Base-by-base conservation (phyloP, 1,139 yeast genomes). In the Saccharomyces hybrid region DNA sequence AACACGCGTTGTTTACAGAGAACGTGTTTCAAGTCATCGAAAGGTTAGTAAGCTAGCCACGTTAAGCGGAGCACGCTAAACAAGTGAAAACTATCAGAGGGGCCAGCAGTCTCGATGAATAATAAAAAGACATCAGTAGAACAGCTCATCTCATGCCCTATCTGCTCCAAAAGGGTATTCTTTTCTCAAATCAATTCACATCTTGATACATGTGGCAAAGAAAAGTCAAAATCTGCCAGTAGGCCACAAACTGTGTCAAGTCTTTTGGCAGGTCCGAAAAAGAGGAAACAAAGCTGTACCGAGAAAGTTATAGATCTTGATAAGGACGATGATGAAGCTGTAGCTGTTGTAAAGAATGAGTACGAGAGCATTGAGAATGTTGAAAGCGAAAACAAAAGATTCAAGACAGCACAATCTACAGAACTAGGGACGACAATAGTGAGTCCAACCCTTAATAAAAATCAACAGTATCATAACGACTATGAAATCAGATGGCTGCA, bases 401-500 rank as follows among this genome's bases (percentile, higher is more conserved):
- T 48, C 16, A 52, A 50, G 13, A 51, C 26, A 14, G 48, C 13
- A 1, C 14, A 1, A 16, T 14, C 25, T n/a, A 8, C n/a, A 5
- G 19, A 25, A n/a, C 5, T 11, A 14, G 31, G 14, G 23, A 50
- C 9, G 11, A 4, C 44, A 9, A 8, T 19, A 38, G 13, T 1
- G 13, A 13, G 1, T 0, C 5, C 25, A 9, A 5, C 44, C 1
- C 11, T 7, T 5, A 38, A 16, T 9, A 38, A 11, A 38, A 5
- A 3, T 38, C 44, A 38, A 1, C 26, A 19, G 23, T 19, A 16
- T 1, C 25, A 61, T 6, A 70, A 67, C n/a, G 77, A 73, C 49
- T 60, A 70, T 25, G 73, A 68, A 48, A 48, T 60, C 8, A 57
- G 67, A 34, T 58, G 74, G 51, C 64, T 84, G 31, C 75, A 72